Percentiles rank a stretch among this genome's conserved stretches.
Conservation (phyloP, 108 stramenopile species). For the Nitzschia palea region DNA sequence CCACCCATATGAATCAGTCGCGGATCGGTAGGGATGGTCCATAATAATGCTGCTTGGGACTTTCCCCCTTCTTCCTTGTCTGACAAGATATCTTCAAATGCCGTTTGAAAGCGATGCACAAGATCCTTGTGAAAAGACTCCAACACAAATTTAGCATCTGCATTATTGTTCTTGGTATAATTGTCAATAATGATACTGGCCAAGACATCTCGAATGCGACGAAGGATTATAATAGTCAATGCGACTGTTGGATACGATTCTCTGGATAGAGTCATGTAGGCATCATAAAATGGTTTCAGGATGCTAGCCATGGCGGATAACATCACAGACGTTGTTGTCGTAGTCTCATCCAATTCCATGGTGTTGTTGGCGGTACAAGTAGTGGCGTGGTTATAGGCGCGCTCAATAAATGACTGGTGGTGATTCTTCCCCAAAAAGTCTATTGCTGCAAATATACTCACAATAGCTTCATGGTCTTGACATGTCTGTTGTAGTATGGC, state of each 20-base stretch:
- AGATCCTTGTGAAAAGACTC: constrained; percentile 9
- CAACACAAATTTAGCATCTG: neutral
- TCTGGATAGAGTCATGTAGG: constrained; percentile 19
- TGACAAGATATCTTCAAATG: constrained; percentile 1
- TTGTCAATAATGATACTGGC: too few relatives aligned
- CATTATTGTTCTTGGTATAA: neutral
- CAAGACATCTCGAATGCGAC: constrained; percentile 21
- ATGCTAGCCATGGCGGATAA: neutral
- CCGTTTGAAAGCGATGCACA: neutral
- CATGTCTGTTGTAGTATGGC: neutral
- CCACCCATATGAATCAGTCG: constrained; percentile 31
- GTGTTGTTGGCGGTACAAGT: neutral
- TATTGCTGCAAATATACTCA: neutral
- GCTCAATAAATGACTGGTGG: too few relatives aligned
- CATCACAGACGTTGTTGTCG: too few relatives aligned
- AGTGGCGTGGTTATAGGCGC: neutral
- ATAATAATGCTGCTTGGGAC: constrained; percentile 15
- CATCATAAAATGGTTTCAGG: constrained; percentile 34
- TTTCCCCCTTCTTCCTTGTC: too few relatives aligned
- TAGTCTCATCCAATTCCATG: too few relatives aligned
- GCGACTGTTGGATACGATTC: constrained; percentile 29
- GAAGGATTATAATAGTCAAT: constrained; percentile 19
- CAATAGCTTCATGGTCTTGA: neutral
- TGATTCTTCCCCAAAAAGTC: too few relatives aligned
- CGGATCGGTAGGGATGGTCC: constrained; percentile 39